Evolutionary conservation across 768 basidiomycete species (phyloP).

Genomic region (Xerocomellus chrysenteron): DNA sequence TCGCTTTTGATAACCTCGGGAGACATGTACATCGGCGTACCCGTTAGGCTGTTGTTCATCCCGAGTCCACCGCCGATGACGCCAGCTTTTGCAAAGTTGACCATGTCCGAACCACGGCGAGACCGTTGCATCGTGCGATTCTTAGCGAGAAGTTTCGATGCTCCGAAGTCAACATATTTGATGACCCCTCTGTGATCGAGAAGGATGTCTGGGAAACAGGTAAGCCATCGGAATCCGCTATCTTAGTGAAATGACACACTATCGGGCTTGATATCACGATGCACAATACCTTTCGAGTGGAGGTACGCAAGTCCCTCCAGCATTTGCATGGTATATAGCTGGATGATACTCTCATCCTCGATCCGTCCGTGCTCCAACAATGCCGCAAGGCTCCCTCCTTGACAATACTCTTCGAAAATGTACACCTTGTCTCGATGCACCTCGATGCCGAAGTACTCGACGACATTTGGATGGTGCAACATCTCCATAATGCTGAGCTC

Average conservation of each 20-base stretch:
- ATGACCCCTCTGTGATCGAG: conserved; percentile 88
- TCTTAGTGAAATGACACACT: conserved; percentile 55
- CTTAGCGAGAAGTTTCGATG: conserved; percentile 92
- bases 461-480: conserved; percentile 95
- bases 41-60: conserved; percentile 85
- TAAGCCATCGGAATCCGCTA: conserved; percentile 7
- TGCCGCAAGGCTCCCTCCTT: conserved; percentile 88
- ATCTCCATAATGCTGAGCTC: conserved; percentile 98
- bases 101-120: conserved; percentile 54
- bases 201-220: conserved; percentile 72
- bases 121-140: conserved; percentile 78
- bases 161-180: conserved; percentile 97
- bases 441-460: conserved; percentile 98
- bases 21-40: conserved; percentile 99
- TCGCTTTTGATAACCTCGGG: conserved; percentile 98
- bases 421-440: conserved; percentile 98
- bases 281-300: conserved; percentile 88
- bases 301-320: conserved; percentile 91
- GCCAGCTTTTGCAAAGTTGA: conserved; percentile 33
- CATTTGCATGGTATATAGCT: conserved; percentile 97
- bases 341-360: conserved; percentile 94
- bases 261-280: conserved; percentile 98
- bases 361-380: conserved; percentile 91
- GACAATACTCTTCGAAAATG: conserved; percentile 98
- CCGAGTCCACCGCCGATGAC: conserved; percentile 40